These are phyloP conservation scores for Colletotrichum sojae DNA, from an alignment of 2,329 filamentous ascomycete genomes.

Conservation along the genomic window DNA sequence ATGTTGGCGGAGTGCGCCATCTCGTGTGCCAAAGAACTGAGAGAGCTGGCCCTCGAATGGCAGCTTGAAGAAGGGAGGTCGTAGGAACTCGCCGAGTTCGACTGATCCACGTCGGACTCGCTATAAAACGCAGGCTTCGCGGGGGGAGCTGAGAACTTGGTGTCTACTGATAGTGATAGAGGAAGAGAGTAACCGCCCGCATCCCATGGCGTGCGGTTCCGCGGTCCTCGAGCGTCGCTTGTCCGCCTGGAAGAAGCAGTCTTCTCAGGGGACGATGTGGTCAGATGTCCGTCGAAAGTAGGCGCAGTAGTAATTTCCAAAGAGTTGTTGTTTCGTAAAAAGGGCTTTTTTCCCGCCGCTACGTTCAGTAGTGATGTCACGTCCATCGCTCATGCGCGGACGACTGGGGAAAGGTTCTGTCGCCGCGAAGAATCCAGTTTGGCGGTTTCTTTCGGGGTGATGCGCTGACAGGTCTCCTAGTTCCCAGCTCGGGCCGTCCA, in stretches of 20 bases:
- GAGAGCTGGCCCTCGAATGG: conserved; percentile 50
- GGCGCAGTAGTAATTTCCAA: conserved; percentile 31
- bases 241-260: conserved; percentile 37
- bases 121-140: conserved; percentile 43
- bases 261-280: conserved; percentile 39
- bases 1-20: conserved; percentile 41
- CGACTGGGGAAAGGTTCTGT: conserved; percentile 35
- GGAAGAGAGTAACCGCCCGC: conserved; percentile 65
- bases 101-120: conserved; percentile 43
- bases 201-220: conserved; percentile 65
- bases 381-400: conserved; percentile 43
- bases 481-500: background rate
- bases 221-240: conserved; percentile 36
- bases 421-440: conserved; percentile 36
- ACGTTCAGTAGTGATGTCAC: conserved; percentile 44
- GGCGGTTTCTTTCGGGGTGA: conserved; percentile 26
- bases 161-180: conserved; percentile 56
- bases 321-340: conserved; percentile 33
- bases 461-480: background rate
- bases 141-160: conserved; percentile 48
- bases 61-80: conserved; percentile 43
- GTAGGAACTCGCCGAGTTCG: conserved; percentile 44
- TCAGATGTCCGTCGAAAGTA: conserved; percentile 22
- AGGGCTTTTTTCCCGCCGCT: conserved; percentile 41
- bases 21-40: conserved; percentile 47